phyloP scores from a whole-genome alignment of 2,329 filamentous ascomycete species.

The Cladosporium sp. region DNA sequence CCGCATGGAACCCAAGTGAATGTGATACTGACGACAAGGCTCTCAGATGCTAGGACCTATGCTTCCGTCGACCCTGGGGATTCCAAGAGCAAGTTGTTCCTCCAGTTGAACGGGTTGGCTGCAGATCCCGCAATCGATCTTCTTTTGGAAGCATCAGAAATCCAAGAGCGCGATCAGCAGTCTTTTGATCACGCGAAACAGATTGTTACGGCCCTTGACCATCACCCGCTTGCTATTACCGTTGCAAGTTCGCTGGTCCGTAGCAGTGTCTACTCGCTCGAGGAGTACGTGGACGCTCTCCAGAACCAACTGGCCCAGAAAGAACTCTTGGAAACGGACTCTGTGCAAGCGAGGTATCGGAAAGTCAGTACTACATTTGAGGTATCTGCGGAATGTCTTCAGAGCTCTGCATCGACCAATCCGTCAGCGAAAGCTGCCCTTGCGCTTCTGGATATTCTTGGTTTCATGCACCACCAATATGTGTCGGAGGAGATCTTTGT shows the following conservation, averaged over 20 bases:
- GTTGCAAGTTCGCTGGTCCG: not conserved
- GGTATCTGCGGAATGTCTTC: not conserved
- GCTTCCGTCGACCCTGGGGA: not conserved
- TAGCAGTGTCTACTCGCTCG: not conserved
- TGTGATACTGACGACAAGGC: not conserved
- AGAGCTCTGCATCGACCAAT: not conserved
- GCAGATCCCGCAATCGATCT: not conserved
- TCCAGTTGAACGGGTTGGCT: not conserved
- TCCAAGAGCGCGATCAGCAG: no score
- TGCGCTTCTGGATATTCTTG: not conserved
- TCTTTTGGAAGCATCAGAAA: not conserved
- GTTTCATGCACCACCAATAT: not conserved
- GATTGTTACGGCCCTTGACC: not conserved
- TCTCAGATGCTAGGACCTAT: not conserved
- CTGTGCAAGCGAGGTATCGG: not conserved
- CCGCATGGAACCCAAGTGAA: not conserved
- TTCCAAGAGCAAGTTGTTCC: fast-evolving
- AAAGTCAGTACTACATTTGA: not conserved
- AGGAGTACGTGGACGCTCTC: not conserved
- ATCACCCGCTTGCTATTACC: not conserved
- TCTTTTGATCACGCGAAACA: not conserved
- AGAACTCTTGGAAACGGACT: not conserved
- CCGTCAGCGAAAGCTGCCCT: not conserved
- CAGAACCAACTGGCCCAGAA: not conserved
- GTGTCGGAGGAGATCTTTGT: not conserved